phyloP scores from a whole-genome alignment of 345 rosid species.

The Triadica sebifera region DNA sequence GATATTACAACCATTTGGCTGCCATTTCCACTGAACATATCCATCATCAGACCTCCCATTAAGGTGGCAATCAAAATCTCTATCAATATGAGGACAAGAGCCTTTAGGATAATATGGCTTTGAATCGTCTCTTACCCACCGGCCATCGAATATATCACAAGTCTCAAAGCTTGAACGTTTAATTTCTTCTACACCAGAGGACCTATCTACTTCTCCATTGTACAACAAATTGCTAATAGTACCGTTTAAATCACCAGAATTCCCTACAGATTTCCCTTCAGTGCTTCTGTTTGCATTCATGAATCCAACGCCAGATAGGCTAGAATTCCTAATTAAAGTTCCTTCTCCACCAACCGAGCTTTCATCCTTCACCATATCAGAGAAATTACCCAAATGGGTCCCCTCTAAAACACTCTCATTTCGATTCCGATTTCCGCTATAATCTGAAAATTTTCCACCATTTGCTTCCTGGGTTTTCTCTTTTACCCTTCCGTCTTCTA shows the following conservation, averaged over 20 bases:
- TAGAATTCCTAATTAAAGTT: slow-evolving; percentile 7
- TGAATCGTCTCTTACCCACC: slow-evolving; percentile 67
- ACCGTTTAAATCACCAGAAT: slow-evolving; percentile 7
- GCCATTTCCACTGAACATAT: slow-evolving; percentile 78
- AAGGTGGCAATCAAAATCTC: slow-evolving; percentile 64
- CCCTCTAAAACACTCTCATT: not conserved
- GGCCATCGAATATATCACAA: slow-evolving; percentile 78
- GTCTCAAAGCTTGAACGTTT: slow-evolving; percentile 10
- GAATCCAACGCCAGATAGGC: slow-evolving; percentile 3
- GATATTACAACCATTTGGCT: slow-evolving; percentile 66
- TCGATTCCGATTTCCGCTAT: not conserved
- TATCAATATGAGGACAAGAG: slow-evolving; percentile 78
- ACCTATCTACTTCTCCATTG: slow-evolving; percentile 10
- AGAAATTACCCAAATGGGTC: slow-evolving; percentile 17
- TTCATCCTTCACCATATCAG: slow-evolving; percentile 19
- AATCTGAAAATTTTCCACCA: slow-evolving; percentile 9
- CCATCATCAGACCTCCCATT: slow-evolving; percentile 75
- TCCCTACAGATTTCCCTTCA: slow-evolving; percentile 15
- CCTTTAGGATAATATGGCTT: slow-evolving; percentile 71
- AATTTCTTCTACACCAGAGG: slow-evolving; percentile 14
- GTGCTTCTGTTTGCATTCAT: slow-evolving; percentile 8
- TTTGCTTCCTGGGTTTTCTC: slow-evolving; percentile 25
- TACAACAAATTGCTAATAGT: slow-evolving; percentile 10
- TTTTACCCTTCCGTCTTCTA: slow-evolving; percentile 9
- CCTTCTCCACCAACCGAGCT: slow-evolving; percentile 18